Conservation (phyloP, 2,329 filamentous ascomycete species). For the Cladobotryum mycophilum region DNA sequence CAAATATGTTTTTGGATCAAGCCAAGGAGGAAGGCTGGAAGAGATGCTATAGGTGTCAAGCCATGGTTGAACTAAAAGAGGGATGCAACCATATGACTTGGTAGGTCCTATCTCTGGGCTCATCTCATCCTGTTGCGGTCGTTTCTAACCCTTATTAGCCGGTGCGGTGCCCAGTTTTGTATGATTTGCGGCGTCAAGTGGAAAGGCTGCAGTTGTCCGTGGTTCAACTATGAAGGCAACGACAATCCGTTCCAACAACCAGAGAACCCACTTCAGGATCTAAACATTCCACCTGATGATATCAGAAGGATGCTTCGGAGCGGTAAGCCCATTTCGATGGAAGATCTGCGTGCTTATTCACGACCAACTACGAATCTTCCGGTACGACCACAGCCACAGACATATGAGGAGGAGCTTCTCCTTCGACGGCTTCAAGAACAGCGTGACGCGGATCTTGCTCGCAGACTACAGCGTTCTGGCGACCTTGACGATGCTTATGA, state of each 20-base stretch:
- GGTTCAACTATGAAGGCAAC: slow-evolving; percentile 59
- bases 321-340: slow-evolving; percentile 7
- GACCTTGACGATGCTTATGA: slow-evolving; percentile 3
- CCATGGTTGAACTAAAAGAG: slow-evolving; percentile 71
- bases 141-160: slow-evolving; percentile 37
- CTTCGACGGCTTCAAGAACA: slow-evolving; percentile 41
- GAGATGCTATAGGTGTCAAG: slow-evolving; percentile 66
- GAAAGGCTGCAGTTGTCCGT: slow-evolving; percentile 78
- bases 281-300: slow-evolving; percentile 36
- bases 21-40: slow-evolving; percentile 67
- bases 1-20: slow-evolving; percentile 55
- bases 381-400: slow-evolving; percentile 19
- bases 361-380: slow-evolving; percentile 15
- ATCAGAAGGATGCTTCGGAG: slow-evolving; percentile 9
- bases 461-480: slow-evolving; percentile 30
- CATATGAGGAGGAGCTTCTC: slow-evolving; percentile 43
- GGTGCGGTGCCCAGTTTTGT: slow-evolving; percentile 79
- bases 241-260: slow-evolving; percentile 5
- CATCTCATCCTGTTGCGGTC: neutral
- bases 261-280: slow-evolving; percentile 35
- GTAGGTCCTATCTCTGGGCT: slow-evolving; percentile 38
- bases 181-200: slow-evolving; percentile 77
- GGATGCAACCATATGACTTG: slow-evolving; percentile 88
- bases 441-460: slow-evolving; percentile 37
- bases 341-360: slow-evolving; percentile 8